Evolutionary conservation across 2,329 filamentous ascomycete genomes (phyloP).

Genomic region (Pseudodiploospora longispora): DNA sequence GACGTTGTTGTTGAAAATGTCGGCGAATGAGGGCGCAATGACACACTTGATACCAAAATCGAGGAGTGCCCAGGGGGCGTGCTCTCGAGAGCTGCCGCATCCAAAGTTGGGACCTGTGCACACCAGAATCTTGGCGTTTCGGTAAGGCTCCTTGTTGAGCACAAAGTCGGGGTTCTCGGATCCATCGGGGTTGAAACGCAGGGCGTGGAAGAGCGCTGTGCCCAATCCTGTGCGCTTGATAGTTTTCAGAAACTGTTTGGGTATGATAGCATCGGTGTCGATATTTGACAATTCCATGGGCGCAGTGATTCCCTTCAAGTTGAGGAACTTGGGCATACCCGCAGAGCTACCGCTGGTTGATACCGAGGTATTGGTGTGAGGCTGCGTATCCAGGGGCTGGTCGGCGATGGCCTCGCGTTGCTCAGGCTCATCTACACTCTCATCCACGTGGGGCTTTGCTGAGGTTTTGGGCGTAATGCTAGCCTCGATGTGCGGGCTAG

Average conservation of each 20-base stretch:
- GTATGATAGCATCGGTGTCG: conserved; percentile 98
- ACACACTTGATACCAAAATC: conserved; percentile 95
- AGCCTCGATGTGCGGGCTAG: conserved; percentile 53
- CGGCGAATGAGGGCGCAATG: conserved; percentile 69
- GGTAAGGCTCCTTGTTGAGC: conserved; percentile 84
- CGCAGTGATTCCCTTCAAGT: conserved; percentile 78
- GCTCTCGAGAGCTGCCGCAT: conserved; percentile 85
- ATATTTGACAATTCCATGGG: conserved; percentile 83
- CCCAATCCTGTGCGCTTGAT: conserved; percentile 96
- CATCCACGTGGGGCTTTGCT: conserved; percentile 44
- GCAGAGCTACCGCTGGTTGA: conserved; percentile 31
- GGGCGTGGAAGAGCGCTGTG: conserved; percentile 74
- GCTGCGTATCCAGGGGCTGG: conserved; percentile 54
- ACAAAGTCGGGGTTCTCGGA: conserved; percentile 74
- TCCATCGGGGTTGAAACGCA: conserved; percentile 69
- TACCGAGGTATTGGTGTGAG: conserved; percentile 55
- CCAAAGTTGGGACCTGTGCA: conserved; percentile 92
- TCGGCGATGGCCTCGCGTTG: conserved; percentile 48
- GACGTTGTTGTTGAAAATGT: conserved; percentile 99
- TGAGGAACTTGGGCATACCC: conserved; percentile 77
- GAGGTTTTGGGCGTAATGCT: conserved; percentile 26
- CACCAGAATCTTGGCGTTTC: conserved; percentile 78
- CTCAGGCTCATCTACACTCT: conserved; percentile 42
- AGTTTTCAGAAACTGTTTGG: conserved; percentile 98
- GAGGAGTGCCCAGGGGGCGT: conserved; percentile 92